phyloP scores from a whole-genome alignment of 176 grass and related monocot species.

The Pharus latifolius region DNA sequence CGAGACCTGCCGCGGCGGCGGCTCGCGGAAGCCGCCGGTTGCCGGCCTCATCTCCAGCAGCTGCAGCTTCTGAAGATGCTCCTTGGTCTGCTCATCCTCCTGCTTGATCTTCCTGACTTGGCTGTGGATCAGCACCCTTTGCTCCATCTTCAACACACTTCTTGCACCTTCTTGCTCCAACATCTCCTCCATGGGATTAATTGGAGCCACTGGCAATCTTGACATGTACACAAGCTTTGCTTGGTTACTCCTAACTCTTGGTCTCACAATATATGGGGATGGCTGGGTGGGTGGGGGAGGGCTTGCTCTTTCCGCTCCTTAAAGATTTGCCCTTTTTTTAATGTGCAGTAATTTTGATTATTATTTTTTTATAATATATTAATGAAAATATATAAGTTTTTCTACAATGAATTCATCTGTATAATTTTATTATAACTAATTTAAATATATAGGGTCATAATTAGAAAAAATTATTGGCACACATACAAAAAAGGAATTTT shows the following conservation, averaged over 20 bases:
- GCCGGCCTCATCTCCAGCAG: slow-evolving; percentile 22
- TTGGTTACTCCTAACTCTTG: neutral
- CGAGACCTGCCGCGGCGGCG: neutral
- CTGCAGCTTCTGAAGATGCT: slow-evolving; percentile 31
- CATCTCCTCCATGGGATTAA: slow-evolving; percentile 12
- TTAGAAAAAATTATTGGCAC: no score
- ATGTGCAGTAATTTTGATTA: no score
- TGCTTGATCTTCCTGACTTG: slow-evolving; percentile 65
- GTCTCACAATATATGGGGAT: neutral
- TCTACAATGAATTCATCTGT: no score
- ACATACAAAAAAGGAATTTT: no score
- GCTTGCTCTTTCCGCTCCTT: no score
- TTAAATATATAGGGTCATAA: no score
- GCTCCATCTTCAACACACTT: neutral
- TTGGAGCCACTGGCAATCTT: slow-evolving; percentile 4
- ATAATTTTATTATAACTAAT: no score
- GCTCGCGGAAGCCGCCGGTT: neutral
- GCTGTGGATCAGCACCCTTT: slow-evolving; percentile 39
- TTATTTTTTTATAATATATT: no score
- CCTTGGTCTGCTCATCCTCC: slow-evolving; percentile 48
- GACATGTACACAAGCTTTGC: neutral
- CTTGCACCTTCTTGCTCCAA: neutral
- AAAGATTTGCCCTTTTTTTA: no score
- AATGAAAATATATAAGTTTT: no score
- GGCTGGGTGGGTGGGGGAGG: no score